Evolutionary conservation across 108 stramenopile genomes (phyloP), one percentile per base, ranked within the genome.

Genomic region (Nitzschia sp.): DNA sequence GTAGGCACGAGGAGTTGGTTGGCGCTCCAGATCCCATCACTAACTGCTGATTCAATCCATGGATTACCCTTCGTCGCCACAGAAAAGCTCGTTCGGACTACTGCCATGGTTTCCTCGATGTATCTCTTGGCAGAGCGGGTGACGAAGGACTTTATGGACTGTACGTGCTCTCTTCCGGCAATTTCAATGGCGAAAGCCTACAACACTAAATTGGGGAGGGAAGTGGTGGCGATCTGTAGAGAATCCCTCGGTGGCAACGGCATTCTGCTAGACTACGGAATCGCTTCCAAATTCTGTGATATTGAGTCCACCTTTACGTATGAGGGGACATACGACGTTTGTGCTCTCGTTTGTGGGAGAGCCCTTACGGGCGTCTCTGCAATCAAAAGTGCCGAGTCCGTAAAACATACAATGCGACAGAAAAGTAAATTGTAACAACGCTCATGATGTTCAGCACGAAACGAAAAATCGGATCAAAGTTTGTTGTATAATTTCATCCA

Each of bases 181-280:
- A 58, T 69, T 32, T 69, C 68, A 22, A 69, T 69, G 68, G 68
- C 38, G 2, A 69, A 69, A 47, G 68, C 68, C 8, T 58, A 69
- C 36, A 69, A 57, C 54, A 58, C 68, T 13, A 57, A 47, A 35
- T 30, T 69, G 30, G 68, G 30, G 17, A 17, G 68, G 45, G 68
- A 69, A 33, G 68, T 69, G 13, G 55, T 69, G 27, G 68, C 68
- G 5, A 53, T 69, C 17, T 69, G 68, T 35, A 11, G 68, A 46
- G 68, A 69, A 46, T 41, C 45, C 1, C 15, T 69, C 4, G 68
- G 68, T 33, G 68, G 68, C 2, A 69, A 69, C 28, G 68, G 68
- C 11, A 69, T 69, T 46, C 38, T 69, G 23, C 35, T 69, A 3
- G 55, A 69, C 23, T 47, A 45, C 30, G 68, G 68, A 23, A 57